These are phyloP conservation scores for Neonothopanus nambi DNA, from an alignment of 1,284 basidiomycete species.

Conservation along the genomic window DNA sequence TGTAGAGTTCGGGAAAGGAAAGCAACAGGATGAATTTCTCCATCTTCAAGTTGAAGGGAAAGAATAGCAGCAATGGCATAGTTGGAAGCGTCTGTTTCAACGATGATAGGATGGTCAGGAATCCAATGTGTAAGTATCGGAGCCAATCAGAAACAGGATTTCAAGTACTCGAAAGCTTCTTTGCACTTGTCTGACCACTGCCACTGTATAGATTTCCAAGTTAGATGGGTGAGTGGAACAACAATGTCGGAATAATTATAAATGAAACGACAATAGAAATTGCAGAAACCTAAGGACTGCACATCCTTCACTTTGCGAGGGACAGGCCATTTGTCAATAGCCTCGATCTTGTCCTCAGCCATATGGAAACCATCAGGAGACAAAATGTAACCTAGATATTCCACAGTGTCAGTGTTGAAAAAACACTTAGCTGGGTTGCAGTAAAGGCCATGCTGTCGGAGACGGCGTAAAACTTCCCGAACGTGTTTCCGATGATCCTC, in stretches of 20 bases:
- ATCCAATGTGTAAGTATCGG: background rate
- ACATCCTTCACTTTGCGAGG: slow-evolving; percentile 12
- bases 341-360: background rate
- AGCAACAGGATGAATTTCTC: slow-evolving; percentile 9
- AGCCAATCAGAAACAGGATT: too few relatives aligned
- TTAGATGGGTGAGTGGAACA: slow-evolving; percentile 31
- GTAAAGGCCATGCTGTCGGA: background rate
- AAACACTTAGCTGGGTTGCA: slow-evolving; percentile 14
- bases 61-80: background rate
- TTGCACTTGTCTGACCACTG: slow-evolving; percentile 12
- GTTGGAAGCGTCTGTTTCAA: slow-evolving; percentile 15
- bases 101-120: slow-evolving; percentile 34
- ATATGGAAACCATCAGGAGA: slow-evolving; percentile 15
- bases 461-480: background rate
- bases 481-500: background rate
- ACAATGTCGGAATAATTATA: background rate
- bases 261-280: slow-evolving; percentile 5
- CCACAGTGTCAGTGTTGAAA: slow-evolving; percentile 13
- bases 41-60: background rate
- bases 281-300: slow-evolving; percentile 5
- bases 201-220: slow-evolving; percentile 26
- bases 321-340: background rate
- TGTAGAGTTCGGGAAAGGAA: slow-evolving; percentile 1
- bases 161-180: background rate
- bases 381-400: slow-evolving; percentile 22